Base-by-base conservation (phyloP, 805 yeast species). In the Candida pini region DNA sequence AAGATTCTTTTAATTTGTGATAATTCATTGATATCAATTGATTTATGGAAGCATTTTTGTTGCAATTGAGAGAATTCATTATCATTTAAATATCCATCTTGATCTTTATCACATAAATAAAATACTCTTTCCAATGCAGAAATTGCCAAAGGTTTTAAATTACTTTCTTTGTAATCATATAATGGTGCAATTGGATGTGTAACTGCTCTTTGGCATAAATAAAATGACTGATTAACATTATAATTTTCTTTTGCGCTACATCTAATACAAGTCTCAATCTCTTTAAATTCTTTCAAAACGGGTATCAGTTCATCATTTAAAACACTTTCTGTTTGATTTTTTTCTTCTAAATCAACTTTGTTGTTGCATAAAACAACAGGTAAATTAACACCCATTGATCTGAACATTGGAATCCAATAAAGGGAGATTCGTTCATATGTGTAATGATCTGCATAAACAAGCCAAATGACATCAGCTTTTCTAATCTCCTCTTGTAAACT, bases 291-390 rank as follows among this genome's bases (percentile, higher is more conserved):
- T 49, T 85, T 78, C 53, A 89, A 63, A 24, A 90, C 65, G 0
- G 96, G 95, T 5, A 86, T 69, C 60, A 89, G 81, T 49, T 92
- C 97, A 31, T 88, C 96, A 24, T 76, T 70, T 27, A 77, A 68
- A 1, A 64, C 53, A 6, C 65, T 59, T 23, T 71, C 73, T 1
- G 73, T 62, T 30, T 72, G 75, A 12, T 62, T 49, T 0, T 66
- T 57, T 1, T 52, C 39, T 37, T 44, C 44, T 2, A 48, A 21
- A 51, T 51, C 47, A 34, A 44, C 40, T 25, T 49, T 88, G 58
- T 88, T 92, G 35, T 89, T 88, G 58, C 95, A 82, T 3, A 92
- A 63, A 1, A 92, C 86, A n/a, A 92, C 80, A 0, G 99, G 98
- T 10, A 90, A 58, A 52, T 92, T 92, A 38, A 90, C 87, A 3